phyloP scores from a whole-genome alignment of 2,329 filamentous ascomycete genomes.

The Cercospora brassicicola region DNA sequence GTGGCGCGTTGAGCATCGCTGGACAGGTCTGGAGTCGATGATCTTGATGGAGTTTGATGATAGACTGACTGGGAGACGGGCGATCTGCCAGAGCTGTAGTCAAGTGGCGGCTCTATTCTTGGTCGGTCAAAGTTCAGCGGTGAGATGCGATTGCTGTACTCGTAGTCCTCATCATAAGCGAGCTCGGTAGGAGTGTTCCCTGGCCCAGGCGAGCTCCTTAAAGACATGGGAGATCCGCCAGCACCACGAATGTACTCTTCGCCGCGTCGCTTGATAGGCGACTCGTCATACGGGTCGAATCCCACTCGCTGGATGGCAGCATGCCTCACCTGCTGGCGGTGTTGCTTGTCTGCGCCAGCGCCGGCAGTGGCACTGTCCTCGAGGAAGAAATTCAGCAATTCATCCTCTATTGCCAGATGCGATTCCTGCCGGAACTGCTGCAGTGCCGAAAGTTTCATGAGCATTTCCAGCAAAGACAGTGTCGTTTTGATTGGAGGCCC shows the following conservation, averaged over 20 bases:
- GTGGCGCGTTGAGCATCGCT: constrained; percentile 23
- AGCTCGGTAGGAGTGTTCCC: constrained; percentile 5
- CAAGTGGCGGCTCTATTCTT: constrained; percentile 6
- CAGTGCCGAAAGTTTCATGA: constrained; percentile 79
- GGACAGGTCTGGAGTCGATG: constrained; percentile 24
- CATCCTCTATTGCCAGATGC: constrained; percentile 85
- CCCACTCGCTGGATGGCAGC: constrained; percentile 64
- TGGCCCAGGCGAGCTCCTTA: constrained; percentile 15
- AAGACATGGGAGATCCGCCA: constrained; percentile 12
- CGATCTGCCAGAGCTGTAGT: constrained; percentile 11
- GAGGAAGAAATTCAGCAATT: constrained; percentile 85
- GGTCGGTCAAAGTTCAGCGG: constrained; percentile 19
- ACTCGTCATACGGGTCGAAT: constrained; percentile 72
- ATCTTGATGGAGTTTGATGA: constrained; percentile 29
- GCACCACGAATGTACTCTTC: constrained; percentile 58
- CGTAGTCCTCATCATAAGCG: constrained; percentile 26
- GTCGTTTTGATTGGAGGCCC: constrained; percentile 59
- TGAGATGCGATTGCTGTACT: constrained; percentile 22
- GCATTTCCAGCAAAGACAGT: constrained; percentile 81
- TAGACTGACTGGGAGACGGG: constrained; percentile 21
- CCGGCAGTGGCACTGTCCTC: constrained; percentile 67
- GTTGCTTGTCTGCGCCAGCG: constrained; percentile 61
- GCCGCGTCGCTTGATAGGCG: constrained; percentile 63
- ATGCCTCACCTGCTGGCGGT: constrained; percentile 59
- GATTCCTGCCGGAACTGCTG: constrained; percentile 91